Evolutionary conservation across 768 basidiomycete genomes (phyloP), one percentile per base, ranked within the genome.

Genomic region (Serpula lacrymans): DNA sequence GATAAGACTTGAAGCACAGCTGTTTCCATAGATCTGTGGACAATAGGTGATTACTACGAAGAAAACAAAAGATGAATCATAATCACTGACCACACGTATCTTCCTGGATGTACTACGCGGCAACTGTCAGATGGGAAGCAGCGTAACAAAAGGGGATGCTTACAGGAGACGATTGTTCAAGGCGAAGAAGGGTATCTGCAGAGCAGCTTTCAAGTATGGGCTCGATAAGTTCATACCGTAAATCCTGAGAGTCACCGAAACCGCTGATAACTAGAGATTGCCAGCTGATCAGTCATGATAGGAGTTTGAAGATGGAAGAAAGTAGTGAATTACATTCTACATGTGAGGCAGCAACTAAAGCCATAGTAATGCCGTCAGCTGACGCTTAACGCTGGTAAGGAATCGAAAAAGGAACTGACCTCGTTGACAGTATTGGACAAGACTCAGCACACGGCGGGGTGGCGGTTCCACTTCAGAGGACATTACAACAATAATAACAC

Each of bases 171-270:
- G 74, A 66, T 49, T 76, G 67, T 63, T 92, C 88, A 46, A 91
- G 59, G 46, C 76, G 69, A 42, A 74, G 64, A 18, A 92, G 74
- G 46, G 82, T 81, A 44, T 88, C 84, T 47, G 79, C 72, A 41
- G 73, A 72, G 62, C 87, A 89, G 51, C 75, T 74, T 53, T 84
- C 78, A 44, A 92, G 68, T 31, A 92, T 79, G 31, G 88, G 89
- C 54, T 74, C 76, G 46, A 84, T 74, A 37, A 89, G 68, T 31
- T 72, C 67, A 59, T 77, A 84, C 42, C 75, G 76, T 51, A 87
- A 54, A 46, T 59, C 56, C 50, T 45, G 45, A 36, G 74, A 72
- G 46, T 76, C 71, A 11, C 84, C 84, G 18, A 92, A 65, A 53
- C 77, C 77, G 37, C 64, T 63, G 48, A 88, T 81, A 37, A 71